Base-by-base conservation (phyloP, 345 rosid species). In the Citrus sp. region DNA sequence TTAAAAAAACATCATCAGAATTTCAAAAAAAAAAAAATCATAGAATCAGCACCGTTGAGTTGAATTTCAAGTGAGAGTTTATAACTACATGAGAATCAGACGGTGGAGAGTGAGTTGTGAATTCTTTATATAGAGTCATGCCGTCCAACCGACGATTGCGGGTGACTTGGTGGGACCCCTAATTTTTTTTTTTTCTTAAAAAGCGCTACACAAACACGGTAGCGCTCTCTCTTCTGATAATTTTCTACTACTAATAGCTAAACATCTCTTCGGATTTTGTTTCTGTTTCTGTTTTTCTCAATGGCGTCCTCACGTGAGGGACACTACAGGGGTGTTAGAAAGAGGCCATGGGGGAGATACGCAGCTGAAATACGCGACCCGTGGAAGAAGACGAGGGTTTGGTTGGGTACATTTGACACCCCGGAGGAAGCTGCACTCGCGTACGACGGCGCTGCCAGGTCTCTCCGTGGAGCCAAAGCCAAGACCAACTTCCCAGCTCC, bases 291-390 rank as follows among this genome's bases (percentile, higher is more conserved):
- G 27, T 67, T 30, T 16, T 49, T 30, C 59, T 77, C 59, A 70
- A 87, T 88, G 96, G 87, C 96, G 74, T 85, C 97, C 21, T 77
- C 95, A 27, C 85, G 89, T 21, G 97, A 92, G 72, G 97, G 90
- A 40, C 98, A 92, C 85, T 93, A 90, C 90, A 83, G 97, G 60
- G 98, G 98, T 14, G 98, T 95, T 21, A 71, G 98, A 51, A 95
- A 95, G 94, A 84, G 98, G 82, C 98, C 98, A 13, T 95, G 98
- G 98, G 98, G 98, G 5, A 90, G 98, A 28, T 95, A 93, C 86
- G 98, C 98, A 0, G 98, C 98, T 0, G 98, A 95, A 89, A 95
- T 95, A 74, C 92, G 98, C 34, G 98, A 93, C 84, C 98, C 98
- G 0, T 93, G 98, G 97, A 95, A 95, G 88, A 95, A 95, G 81